Percentiles rank a stretch among this genome's conserved stretches.
Evolutionary conservation across 192 early-diverging fungal genomes (phyloP).

Genomic region (Geranomyces variabilis): DNA sequence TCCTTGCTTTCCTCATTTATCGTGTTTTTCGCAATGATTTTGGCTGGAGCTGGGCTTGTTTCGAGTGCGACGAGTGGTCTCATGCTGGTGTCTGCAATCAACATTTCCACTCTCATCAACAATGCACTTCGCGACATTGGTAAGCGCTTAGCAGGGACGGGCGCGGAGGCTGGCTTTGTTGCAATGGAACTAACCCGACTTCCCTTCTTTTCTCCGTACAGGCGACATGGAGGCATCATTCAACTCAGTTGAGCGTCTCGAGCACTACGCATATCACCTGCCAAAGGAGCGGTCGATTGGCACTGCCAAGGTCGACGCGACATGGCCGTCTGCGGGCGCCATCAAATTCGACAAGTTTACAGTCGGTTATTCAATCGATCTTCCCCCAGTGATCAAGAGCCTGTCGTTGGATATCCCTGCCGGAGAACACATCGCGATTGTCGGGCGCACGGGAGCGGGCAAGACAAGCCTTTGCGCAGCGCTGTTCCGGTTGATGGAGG

Average conservation of each 20-base stretch:
- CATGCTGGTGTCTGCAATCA: constrained; percentile 16
- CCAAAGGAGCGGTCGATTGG: constrained; percentile 44
- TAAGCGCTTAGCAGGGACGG: background rate
- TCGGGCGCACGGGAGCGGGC: constrained; percentile 56
- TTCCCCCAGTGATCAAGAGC: constrained; percentile 66
- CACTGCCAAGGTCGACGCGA: constrained; percentile 31
- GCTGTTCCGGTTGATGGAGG: constrained; percentile 52
- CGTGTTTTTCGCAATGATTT: constrained; percentile 10
- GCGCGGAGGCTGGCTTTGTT: background rate
- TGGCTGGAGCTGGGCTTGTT: constrained; percentile 10
- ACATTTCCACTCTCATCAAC: constrained; percentile 1
- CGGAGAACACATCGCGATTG: constrained; percentile 60
- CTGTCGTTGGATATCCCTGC: constrained; percentile 70
- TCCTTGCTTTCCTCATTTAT: constrained; percentile 2
- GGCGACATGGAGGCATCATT: constrained; percentile 28
- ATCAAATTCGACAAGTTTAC: constrained; percentile 66
- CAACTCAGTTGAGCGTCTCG: constrained; percentile 59
- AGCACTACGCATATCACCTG: constrained; percentile 51
- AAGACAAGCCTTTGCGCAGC: constrained; percentile 48
- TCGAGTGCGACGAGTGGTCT: background rate
- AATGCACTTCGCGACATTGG: constrained; percentile 1
- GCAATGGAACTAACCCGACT: too few species aligned
- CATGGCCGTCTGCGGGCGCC: constrained; percentile 45
- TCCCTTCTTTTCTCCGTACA: background rate
- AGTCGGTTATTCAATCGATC: constrained; percentile 56